Evolutionary conservation across 2,329 filamentous ascomycete genomes (phyloP), one percentile per base, ranked within the genome.

Genomic region (Dactylellina sp.): DNA sequence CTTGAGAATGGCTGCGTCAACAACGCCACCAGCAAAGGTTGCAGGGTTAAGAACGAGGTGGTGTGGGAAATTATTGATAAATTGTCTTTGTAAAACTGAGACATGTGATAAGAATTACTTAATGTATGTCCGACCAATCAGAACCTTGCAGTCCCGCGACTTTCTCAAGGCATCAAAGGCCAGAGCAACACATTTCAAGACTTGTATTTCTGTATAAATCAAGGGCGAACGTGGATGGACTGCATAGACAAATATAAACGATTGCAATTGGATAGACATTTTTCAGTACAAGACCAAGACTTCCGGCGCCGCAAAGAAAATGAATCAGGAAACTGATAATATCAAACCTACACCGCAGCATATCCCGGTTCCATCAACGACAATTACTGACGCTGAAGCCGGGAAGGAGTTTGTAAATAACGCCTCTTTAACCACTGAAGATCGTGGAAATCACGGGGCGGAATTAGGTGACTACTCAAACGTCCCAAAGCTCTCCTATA

Each of bases 401-500:
- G 46, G 7, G 22, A 50, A 28, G 46, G 46, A 9, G 9, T 50
- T 20, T n/a, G 16, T 50, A 14, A 28, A 50, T 25, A 50, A 25
- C 46, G 18, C 16, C 7, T 22, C 22, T 24, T 25, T 20, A 6
- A 9, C 22, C 9, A 28, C 22, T 9, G 22, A 50, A 50, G 46
- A 50, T 12, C 7, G 12, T 7, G 46, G 11, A 50, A 9, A 22
- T 24, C 11, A 50, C 7, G 11, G 7, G 22, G 55, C 28, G 12
- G 39, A 49, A 3, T 49, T 78, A 28, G 47, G 75, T 70, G 77
- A 80, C 63, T 80, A 80, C 59, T 79, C 77, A 35, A 79, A 79
- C 60, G 79, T 80, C 44, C 80, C 79, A 25, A 74, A 74, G 18
- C 71, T 81, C 52, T 78, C 79, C 14, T 76, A 78, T 35, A 71